These are phyloP conservation scores for Hydnomerulius pinastri DNA, from an alignment of 768 basidiomycete species.

Conservation along the genomic window DNA sequence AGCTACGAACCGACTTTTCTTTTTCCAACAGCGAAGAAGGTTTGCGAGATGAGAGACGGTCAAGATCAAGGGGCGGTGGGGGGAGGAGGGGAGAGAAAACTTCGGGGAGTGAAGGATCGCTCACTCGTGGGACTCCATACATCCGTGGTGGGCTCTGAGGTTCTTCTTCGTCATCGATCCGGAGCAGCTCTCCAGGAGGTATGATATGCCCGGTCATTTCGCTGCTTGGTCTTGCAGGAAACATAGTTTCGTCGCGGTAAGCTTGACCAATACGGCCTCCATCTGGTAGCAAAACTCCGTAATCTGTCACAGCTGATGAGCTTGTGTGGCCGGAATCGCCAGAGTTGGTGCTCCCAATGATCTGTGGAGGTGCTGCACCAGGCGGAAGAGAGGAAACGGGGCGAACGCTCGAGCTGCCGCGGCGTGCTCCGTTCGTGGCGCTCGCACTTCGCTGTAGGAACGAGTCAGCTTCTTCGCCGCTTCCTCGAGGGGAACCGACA, in stretches of 20 bases:
- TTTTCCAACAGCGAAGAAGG: conserved; percentile 31
- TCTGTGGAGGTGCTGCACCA: conserved; percentile 33
- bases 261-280: conserved; percentile 36
- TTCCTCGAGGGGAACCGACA: conserved; percentile 69
- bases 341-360: conserved; percentile 43
- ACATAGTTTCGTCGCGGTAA: conserved; percentile 24
- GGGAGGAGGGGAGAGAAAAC: conserved; percentile 38
- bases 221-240: conserved; percentile 30
- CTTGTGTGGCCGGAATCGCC: conserved; percentile 40
- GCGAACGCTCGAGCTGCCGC: conserved; percentile 14
- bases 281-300: conserved; percentile 32
- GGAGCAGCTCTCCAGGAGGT: conserved; percentile 36
- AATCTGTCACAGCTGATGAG: conserved; percentile 41
- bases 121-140: conserved; percentile 22
- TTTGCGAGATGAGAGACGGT: conserved; percentile 27
- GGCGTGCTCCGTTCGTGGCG: conserved; percentile 18
- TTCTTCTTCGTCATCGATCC: conserved; percentile 37
- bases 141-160: conserved; percentile 28
- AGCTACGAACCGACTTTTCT: conserved; percentile 34
- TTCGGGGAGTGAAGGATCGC: conserved; percentile 27
- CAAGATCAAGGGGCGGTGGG: conserved; percentile 39
- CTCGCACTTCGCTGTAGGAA: conserved; percentile 49
- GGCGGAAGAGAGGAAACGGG: conserved; percentile 31
- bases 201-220: conserved; percentile 38
- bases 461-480: conserved; percentile 69